A percentile compares a stretch with the other conserved stretches of the same genome.
phyloP scores from a whole-genome alignment of 768 basidiomycete genomes.

The Kwoniella botswanensis region DNA sequence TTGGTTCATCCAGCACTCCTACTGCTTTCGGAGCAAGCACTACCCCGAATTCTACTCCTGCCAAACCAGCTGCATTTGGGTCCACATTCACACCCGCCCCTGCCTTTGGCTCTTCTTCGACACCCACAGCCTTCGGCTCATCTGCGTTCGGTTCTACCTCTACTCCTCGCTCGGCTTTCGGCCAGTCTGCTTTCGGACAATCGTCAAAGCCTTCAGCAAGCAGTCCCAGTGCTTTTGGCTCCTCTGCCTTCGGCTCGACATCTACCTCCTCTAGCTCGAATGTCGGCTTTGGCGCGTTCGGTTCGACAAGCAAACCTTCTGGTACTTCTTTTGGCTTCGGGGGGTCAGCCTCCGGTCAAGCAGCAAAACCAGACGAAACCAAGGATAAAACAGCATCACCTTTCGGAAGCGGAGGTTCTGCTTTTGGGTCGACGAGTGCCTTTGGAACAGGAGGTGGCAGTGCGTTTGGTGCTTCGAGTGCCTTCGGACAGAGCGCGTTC shows the following conservation, averaged over 20 bases:
- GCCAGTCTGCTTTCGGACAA: slow-evolving; percentile 36
- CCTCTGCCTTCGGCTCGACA: slow-evolving; percentile 56
- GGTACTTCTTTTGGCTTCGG: slow-evolving; percentile 25
- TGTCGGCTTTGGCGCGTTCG: slow-evolving; percentile 20
- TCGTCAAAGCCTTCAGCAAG: slow-evolving; percentile 24
- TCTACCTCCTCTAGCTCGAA: slow-evolving; percentile 5
- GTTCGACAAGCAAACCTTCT: slow-evolving; percentile 15
- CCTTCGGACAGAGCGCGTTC: slow-evolving; percentile 38
- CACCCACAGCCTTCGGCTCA: slow-evolving; percentile 34
- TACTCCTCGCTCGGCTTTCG: slow-evolving; percentile 10
- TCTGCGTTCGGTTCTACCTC: slow-evolving; percentile 21
- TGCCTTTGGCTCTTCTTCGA: slow-evolving; percentile 34
- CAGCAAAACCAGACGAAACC: slow-evolving; percentile 16
- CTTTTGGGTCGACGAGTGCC: slow-evolving; percentile 33
- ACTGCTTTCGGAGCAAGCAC: slow-evolving; percentile 53
- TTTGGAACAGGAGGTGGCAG: slow-evolving; percentile 26
- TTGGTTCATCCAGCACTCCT: slow-evolving; percentile 5
- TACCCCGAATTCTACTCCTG: slow-evolving; percentile 6
- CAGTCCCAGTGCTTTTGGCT: slow-evolving; percentile 17
- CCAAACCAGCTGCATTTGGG: slow-evolving; percentile 28
- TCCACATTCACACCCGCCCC: slow-evolving; percentile 23
- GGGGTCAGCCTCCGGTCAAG: slow-evolving; percentile 41
- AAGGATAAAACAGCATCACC: slow-evolving; percentile 11
- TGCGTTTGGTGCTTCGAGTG: slow-evolving; percentile 30
- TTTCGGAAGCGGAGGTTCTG: slow-evolving; percentile 29